Evolutionary conservation across 805 yeast genomes (phyloP), one percentile per base, ranked within the genome.

Genomic region (Crinitomyces ghanaensis): DNA sequence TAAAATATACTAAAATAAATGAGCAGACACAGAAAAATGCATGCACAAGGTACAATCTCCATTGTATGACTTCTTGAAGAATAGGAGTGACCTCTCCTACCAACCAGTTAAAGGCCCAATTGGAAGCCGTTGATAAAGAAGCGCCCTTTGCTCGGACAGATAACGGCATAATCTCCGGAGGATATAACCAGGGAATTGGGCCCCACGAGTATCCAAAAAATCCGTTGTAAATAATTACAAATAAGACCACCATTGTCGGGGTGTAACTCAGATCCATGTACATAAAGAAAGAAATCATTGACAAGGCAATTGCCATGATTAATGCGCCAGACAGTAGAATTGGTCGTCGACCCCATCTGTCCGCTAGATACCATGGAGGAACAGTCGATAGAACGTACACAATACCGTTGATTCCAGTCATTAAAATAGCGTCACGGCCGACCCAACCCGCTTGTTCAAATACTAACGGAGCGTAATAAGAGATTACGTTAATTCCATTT

Each of bases 361-460:
- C 96, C 21, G 85, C 91, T 15, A 85, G 60, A 51, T 73, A 76
- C 95, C 96, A 85, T 0, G 95, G 93, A 2, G 93, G 88, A 18
- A 85, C 61, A 0, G 95, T 83, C 29, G 83, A 70, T 2, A 59
- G 41, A 38, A 72, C 64, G 49, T 78, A 77, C 21, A 77, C 60
- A 8, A 77, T 40, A 4, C 74, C 67, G 46, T 78, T 77, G 37
- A 81, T 66, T 15, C 96, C 96, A 0, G 96, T 83, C 93, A 85
- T 81, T 42, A 84, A 66, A 41, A 85, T 73, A 2, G 95, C 95
- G 43, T 74, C 72, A 39, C 93, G 65, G 17, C 95, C 95, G 5
- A 68, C 57, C 95, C 95, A 86, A 18, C 96, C 96, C 2, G 95
- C 95, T 46, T 81, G 81, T 54, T 86, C 95, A 56, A 85, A 86